These are phyloP conservation scores for Zelonia costaricensis DNA, from an alignment of 208 protist genomes.

Conservation along the genomic window DNA sequence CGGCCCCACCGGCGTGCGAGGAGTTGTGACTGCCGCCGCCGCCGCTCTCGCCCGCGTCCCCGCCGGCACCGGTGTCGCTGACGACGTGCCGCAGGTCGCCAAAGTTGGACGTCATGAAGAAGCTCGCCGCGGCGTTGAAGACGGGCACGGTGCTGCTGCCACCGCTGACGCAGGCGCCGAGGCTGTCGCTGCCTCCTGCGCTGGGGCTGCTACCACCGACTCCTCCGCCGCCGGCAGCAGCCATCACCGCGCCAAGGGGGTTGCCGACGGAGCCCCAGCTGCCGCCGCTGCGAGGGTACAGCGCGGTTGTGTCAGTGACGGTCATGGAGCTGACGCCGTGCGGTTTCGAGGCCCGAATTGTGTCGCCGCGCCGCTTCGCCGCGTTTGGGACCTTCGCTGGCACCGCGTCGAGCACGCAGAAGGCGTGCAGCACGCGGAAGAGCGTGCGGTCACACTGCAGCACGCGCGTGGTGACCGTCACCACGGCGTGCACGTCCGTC, in stretches of 20 bases:
- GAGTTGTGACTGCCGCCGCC: conserved; percentile 13
- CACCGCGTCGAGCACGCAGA: conserved; percentile 25
- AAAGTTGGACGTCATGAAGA: conserved; percentile 28
- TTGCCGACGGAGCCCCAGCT: background rate
- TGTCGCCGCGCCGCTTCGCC: background rate
- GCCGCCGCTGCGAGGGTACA: background rate
- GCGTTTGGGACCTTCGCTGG: background rate
- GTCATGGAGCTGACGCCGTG: background rate
- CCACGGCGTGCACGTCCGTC: conserved; percentile 24
- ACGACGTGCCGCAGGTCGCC: conserved; percentile 24
- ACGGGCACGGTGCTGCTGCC: background rate
- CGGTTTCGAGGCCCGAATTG: background rate
- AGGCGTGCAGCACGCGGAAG: conserved; percentile 28
- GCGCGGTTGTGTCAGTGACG: conserved; percentile 9
- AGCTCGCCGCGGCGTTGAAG: conserved; percentile 23
- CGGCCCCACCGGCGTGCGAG: background rate
- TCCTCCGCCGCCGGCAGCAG: background rate
- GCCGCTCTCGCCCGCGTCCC: background rate
- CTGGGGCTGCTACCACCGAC: background rate
- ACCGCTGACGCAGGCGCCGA: background rate
- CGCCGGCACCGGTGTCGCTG: conserved; percentile 10
- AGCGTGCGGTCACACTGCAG: conserved; percentile 32
- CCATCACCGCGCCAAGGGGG: background rate
- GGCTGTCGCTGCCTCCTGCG: background rate
- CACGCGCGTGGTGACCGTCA: conserved; percentile 21